phyloP scores from a whole-genome alignment of 495 filamentous ascomycete genomes.

The Aspergillus cavernicola region DNA sequence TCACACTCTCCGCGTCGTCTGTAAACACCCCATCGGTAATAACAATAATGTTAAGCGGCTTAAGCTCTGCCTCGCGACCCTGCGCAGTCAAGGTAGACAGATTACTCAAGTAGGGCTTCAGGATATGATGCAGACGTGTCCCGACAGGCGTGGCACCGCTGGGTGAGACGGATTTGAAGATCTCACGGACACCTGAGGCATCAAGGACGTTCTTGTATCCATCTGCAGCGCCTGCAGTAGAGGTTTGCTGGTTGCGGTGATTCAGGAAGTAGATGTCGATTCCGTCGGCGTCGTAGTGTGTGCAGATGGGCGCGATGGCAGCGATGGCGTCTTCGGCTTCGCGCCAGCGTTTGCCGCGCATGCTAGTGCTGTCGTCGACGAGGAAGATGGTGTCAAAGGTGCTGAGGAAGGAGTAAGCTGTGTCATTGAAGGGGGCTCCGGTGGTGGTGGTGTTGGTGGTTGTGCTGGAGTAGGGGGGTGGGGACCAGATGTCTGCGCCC shows the following conservation, averaged over 20 bases:
- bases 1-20: constrained; percentile 74
- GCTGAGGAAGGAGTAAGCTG: constrained; percentile 73
- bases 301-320: constrained; percentile 81
- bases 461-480: constrained; percentile 31
- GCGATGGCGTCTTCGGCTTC: constrained; percentile 71
- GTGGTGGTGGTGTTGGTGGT: not conserved
- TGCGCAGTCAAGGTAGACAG: constrained; percentile 38
- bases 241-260: constrained; percentile 28
- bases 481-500: constrained; percentile 21
- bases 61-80: constrained; percentile 47
- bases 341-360: constrained; percentile 74
- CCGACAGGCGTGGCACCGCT: constrained; percentile 73
- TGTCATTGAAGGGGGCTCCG: constrained; percentile 18
- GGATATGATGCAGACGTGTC: constrained; percentile 64
- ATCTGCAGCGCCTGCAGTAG: constrained; percentile 22
- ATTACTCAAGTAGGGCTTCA: constrained; percentile 63
- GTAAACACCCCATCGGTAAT: constrained; percentile 87
- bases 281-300: constrained; percentile 78
- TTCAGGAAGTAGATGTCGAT: constrained; percentile 96
- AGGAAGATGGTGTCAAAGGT: constrained; percentile 90
- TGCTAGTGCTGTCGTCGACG: constrained; percentile 88
- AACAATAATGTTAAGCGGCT: constrained; percentile 89
- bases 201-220: constrained; percentile 57
- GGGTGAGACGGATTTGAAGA: constrained; percentile 67
- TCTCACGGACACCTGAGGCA: constrained; percentile 50